A percentile compares a stretch with the other conserved stretches of the same genome.
Evolutionary conservation across 75 land plant species (phyloP).

Genomic region (Cunninghamia lanceolata): DNA sequence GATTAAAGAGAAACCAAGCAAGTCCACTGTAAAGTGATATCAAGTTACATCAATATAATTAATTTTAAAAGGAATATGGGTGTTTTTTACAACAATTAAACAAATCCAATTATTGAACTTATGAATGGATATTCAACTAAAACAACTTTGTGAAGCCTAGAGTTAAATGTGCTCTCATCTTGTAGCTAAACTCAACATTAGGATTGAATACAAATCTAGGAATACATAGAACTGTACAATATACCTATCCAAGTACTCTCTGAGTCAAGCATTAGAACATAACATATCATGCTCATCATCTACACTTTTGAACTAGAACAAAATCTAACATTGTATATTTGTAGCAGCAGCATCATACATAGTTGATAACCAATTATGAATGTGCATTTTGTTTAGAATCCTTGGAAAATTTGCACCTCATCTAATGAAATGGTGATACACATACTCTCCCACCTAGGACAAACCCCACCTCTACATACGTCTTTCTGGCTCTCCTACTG

Average conservation of each 20-base stretch:
- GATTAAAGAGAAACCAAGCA: conserved; percentile 4
- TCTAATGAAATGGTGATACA: no score
- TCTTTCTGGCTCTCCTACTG: neutral
- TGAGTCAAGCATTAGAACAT: neutral
- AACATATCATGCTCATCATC: neutral
- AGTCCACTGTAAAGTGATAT: neutral
- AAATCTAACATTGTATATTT: neutral
- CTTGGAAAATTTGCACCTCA: neutral
- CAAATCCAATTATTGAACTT: neutral
- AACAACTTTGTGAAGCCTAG: neutral
- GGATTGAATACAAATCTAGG: neutral
- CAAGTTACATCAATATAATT: neutral
- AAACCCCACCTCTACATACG: neutral
- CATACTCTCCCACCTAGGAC: neutral
- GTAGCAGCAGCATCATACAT: neutral
- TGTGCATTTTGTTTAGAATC: neutral
- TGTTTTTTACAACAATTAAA: neutral
- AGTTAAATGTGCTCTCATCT: neutral
- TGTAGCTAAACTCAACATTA: neutral
- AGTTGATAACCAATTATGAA: neutral
- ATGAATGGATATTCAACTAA: neutral
- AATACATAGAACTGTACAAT: neutral
- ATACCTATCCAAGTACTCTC: neutral
- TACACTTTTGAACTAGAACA: neutral
- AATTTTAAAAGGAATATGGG: neutral